These are phyloP conservation scores for Flaveria bidentis DNA, from an alignment of 129 eudicot genomes.

Conservation along the genomic window DNA sequence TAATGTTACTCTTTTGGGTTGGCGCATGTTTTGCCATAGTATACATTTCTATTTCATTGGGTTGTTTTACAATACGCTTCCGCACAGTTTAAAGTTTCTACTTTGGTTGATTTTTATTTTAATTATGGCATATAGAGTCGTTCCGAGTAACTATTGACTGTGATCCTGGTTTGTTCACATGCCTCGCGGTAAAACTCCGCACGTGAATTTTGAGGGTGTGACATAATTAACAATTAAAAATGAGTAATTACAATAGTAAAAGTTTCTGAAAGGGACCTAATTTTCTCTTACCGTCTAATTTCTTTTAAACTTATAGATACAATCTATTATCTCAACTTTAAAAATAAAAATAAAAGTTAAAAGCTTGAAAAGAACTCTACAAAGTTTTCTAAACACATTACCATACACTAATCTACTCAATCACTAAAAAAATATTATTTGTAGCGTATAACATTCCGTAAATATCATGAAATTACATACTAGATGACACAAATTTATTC, in stretches of 20 bases:
- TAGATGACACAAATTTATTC: slow-evolving; percentile 14
- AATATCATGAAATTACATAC: neutral
- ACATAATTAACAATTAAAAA: neutral
- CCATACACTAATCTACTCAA: neutral
- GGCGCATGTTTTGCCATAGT: too few species aligned
- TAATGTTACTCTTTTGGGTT: too few species aligned
- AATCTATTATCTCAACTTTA: neutral
- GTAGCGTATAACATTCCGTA: neutral
- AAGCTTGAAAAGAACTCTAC: neutral
- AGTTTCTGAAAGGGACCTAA: neutral
- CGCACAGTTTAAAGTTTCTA: too few species aligned
- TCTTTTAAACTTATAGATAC: neutral
- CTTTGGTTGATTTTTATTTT: too few species aligned
- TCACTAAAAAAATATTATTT: neutral
- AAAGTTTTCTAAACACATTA: neutral
- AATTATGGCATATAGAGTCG: too few species aligned
- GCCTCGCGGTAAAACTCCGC: too few species aligned
- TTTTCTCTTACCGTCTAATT: neutral
- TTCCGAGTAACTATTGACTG: too few species aligned
- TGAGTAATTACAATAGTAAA: neutral
- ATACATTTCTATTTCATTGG: too few species aligned
- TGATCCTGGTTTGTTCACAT: too few species aligned
- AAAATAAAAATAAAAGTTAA: too few species aligned
- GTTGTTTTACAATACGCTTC: too few species aligned
- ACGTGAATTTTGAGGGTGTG: too few species aligned